These are phyloP conservation scores for Pestalotiopsis sp. DNA, from an alignment of 2,329 filamentous ascomycete genomes.

Conservation along the genomic window DNA sequence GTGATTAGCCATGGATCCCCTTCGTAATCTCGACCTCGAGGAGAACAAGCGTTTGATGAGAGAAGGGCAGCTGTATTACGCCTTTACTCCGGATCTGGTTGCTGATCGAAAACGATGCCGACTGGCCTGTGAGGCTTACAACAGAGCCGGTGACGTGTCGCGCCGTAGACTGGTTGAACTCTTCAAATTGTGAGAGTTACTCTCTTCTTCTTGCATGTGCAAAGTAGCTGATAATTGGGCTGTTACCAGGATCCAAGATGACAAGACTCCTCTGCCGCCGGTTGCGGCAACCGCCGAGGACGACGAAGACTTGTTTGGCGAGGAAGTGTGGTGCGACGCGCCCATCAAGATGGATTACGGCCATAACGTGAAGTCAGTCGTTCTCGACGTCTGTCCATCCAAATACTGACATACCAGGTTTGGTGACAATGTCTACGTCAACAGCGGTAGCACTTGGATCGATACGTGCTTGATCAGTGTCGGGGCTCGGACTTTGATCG, in stretches of 20 bases:
- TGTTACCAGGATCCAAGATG: conserved; percentile 59
- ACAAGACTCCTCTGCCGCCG: conserved; percentile 66
- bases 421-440: conserved; percentile 75
- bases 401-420: conserved; percentile 41
- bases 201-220: neutral
- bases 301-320: conserved; percentile 65
- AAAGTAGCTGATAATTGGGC: conserved; percentile 1
- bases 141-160: conserved; percentile 60
- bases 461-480: conserved; percentile 78
- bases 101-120: conserved; percentile 66
- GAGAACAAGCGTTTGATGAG: conserved; percentile 61
- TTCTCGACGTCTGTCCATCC: neutral
- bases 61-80: conserved; percentile 72
- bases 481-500: conserved; percentile 76
- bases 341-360: conserved; percentile 80
- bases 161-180: conserved; percentile 67
- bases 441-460: conserved; percentile 72
- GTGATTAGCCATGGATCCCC: conserved; percentile 18
- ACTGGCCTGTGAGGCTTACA: conserved; percentile 64
- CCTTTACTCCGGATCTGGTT: conserved; percentile 70
- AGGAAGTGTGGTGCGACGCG: conserved; percentile 69
- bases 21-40: conserved; percentile 37
- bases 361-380: conserved; percentile 63
- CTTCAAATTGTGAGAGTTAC: conserved; percentile 67
- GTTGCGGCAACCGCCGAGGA: conserved; percentile 57